These are phyloP conservation scores for Rhizopogon salebrosus DNA, from an alignment of 768 basidiomycete genomes.

Conservation along the genomic window DNA sequence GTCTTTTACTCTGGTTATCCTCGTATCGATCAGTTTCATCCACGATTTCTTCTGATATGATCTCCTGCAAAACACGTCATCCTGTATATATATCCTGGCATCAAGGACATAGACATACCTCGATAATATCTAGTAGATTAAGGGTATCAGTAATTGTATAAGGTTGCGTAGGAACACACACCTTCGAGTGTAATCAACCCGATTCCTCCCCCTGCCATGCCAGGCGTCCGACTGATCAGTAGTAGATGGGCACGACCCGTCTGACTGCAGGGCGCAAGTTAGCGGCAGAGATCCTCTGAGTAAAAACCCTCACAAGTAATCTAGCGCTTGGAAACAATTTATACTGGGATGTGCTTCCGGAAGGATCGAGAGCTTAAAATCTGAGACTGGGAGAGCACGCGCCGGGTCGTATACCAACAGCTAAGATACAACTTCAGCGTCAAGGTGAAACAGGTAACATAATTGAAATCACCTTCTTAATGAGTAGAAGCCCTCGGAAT, in stretches of 20 bases:
- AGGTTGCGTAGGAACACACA: slow-evolving; percentile 20
- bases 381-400: slow-evolving; percentile 65
- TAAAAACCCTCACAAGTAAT: slow-evolving; percentile 65
- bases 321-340: slow-evolving; percentile 91
- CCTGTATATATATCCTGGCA: background rate
- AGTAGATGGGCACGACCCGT: slow-evolving; percentile 92
- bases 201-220: slow-evolving; percentile 74
- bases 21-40: slow-evolving; percentile 92
- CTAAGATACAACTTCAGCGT: slow-evolving; percentile 31
- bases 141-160: background rate
- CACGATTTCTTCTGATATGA: slow-evolving; percentile 93
- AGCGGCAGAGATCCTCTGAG: background rate
- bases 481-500: slow-evolving; percentile 77
- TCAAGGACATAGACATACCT: slow-evolving; percentile 33
- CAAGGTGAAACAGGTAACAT: slow-evolving; percentile 1
- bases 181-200: slow-evolving; percentile 91
- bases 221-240: slow-evolving; percentile 80
- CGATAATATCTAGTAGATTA: slow-evolving; percentile 64
- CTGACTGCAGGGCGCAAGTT: slow-evolving; percentile 46
- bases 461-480: slow-evolving; percentile 61
- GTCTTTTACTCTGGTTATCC: slow-evolving; percentile 77
- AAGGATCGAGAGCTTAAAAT: slow-evolving; percentile 74
- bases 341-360: slow-evolving; percentile 88
- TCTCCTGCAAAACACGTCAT: slow-evolving; percentile 53
- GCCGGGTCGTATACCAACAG: slow-evolving; percentile 87